Evolutionary conservation across 495 filamentous ascomycete species (phyloP), one percentile per base, ranked within the genome.

Genomic region (Aspergillus asperescens): DNA sequence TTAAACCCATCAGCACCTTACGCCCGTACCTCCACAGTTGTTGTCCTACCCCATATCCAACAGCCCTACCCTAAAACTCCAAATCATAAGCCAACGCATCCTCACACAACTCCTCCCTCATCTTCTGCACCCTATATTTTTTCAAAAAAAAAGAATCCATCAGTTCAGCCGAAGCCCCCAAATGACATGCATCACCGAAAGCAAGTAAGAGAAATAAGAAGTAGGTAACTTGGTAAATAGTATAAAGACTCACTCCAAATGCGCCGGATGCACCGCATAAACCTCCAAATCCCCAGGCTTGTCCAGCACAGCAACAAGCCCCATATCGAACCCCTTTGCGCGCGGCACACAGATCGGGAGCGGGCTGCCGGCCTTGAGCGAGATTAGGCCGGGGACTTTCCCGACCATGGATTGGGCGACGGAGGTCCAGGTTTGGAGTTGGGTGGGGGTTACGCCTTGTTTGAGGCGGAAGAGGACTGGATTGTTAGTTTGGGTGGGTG

Each of bases 71-170:
- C 13, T 16, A 52, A 46, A 75, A 75, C 57, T 72, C 68, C 53
- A 75, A 46, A 57, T 75, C 72, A 68, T 72, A 75, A 8, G 69
- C 72, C 62, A 75, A 60, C 5, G 72, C 68, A 60, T 73, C 72
- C 9, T 73, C 72, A 52, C 69, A 73, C 28, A 75, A 49, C 50
- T 73, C 68, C 53, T 73, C 70, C 32, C 72, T 63, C 61, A 72
- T 51, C 46, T 62, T 72, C 15, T 69, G 67, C 43, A 70, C 66
- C 55, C 72, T 75, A 50, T n/a, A n/a, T n/a, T n/a, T n/a, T 7
- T 13, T 12, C 27, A 19, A 25, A 24, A 25, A 28, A 16, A 28
- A 8, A 50, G n/a, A 42, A 24, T 43, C 7, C 9, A 48, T 41
- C 29, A 44, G 24, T 19, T 55, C 41, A 58, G 32, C 48, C 10